Percentiles rank a stretch among this genome's conserved stretches.
These are phyloP conservation scores for Volvox africanus DNA, from an alignment of 139 green algal genomes.

Conservation along the genomic window DNA sequence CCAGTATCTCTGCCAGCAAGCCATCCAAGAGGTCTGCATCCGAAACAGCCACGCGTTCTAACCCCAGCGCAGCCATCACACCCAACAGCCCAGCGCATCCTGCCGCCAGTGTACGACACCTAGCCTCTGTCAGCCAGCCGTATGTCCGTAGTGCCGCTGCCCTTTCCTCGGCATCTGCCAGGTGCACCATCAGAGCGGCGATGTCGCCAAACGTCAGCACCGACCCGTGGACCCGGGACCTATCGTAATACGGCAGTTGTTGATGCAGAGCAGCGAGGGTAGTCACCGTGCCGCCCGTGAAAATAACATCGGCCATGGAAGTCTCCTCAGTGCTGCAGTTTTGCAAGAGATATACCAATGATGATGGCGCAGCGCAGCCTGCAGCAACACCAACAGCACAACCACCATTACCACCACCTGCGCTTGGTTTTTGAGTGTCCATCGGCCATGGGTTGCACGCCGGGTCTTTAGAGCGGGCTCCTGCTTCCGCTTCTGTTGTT, in stretches of 20 bases:
- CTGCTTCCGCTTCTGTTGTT: too few species aligned
- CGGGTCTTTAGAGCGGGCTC: too few species aligned
- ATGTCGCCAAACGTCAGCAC: background rate
- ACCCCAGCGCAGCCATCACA: background rate
- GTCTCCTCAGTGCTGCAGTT: background rate
- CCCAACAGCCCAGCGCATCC: conserved; percentile 33
- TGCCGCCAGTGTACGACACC: conserved; percentile 16
- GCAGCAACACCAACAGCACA: too few species aligned
- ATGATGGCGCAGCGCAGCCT: too few species aligned
- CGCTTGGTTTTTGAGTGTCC: too few species aligned
- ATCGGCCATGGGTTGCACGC: too few species aligned
- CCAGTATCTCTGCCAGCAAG: conserved; percentile 20
- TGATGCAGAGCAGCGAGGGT: conserved; percentile 30
- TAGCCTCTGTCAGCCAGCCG: conserved; percentile 18
- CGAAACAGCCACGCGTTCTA: background rate
- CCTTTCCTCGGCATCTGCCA: background rate
- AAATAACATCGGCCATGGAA: background rate
- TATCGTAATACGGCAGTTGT: conserved; percentile 22
- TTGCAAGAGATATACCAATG: too few species aligned
- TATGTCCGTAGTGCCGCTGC: conserved; percentile 16
- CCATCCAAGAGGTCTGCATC: conserved; percentile 47
- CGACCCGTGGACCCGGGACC: background rate
- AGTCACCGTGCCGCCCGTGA: conserved; percentile 36
- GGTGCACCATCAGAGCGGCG: background rate
- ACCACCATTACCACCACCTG: too few species aligned